Conservation (phyloP, 1,284 basidiomycete species). For the Chalciporus sp. region DNA sequence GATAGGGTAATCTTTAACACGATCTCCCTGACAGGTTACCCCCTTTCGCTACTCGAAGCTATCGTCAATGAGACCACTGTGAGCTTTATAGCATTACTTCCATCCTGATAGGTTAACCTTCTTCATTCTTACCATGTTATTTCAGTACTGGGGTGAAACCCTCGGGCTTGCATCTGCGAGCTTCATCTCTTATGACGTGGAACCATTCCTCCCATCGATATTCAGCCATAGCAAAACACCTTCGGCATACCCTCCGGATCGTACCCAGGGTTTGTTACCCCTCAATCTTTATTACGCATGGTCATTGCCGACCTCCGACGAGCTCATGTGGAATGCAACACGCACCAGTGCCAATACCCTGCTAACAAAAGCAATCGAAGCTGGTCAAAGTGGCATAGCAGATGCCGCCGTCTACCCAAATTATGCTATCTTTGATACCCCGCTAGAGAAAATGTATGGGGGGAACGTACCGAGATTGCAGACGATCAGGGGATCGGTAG, state of each 20-base stretch:
- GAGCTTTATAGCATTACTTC: too few relatives aligned
- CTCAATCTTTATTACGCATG: conserved; percentile 54
- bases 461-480: conserved; percentile 42
- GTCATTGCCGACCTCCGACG: conserved; percentile 39
- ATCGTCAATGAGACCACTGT: conserved; percentile 15
- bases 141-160: conserved; percentile 5
- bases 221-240: conserved; percentile 41
- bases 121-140: too few relatives aligned
- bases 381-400: conserved; percentile 37
- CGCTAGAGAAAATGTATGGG: conserved; percentile 48
- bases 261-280: conserved; percentile 42
- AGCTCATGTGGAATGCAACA: conserved; percentile 41
- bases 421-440: conserved; percentile 53
- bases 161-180: conserved; percentile 20
- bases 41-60: conserved; percentile 10
- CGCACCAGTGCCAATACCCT: conserved; percentile 42
- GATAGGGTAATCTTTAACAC: conserved; percentile 6
- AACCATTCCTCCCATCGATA: conserved; percentile 54
- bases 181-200: conserved; percentile 48
- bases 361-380: conserved; percentile 8
- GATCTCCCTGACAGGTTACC: conserved; percentile 7
- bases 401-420: conserved; percentile 51
- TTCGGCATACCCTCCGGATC: conserved; percentile 52
- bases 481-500: conserved; percentile 42
- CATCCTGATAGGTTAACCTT: too few relatives aligned